Evolutionary conservation across 805 yeast genomes (phyloP), one percentile per base, ranked within the genome.

Genomic region (Ogataea populi-albae): DNA sequence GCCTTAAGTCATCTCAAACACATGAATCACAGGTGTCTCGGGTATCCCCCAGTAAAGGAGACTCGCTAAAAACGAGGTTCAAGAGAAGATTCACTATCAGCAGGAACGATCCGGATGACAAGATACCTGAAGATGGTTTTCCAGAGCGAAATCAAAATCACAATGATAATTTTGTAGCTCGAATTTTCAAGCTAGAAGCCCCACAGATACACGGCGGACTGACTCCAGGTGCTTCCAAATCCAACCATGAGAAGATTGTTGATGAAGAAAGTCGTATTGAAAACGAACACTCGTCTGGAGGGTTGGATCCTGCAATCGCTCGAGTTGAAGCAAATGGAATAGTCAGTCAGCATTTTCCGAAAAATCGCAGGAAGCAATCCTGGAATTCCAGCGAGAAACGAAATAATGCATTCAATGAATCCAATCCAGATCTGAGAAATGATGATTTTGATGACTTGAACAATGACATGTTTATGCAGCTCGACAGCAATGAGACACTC

Each of bases 291-390:
- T 78, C 73, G 38, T 49, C 73, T 65, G 61, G 59, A 12, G 62
- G 60, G 17, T 43, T 77, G 30, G 66, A 68, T 30, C 64, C 68
- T 24, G 68, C 61, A 3, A 58, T 63, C 21, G 57, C 73, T 21
- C 65, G 66, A 18, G 63, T 66, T 23, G 81, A 79, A 43, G 86
- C 86, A 1, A 65, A 67, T 34, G 69, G 70, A 20, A 62, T 80
- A 38, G 71, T 80, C 5, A 61, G 67, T 17, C 66, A 69, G 5
- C 83, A 78, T 53, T 64, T 67, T 10, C 31, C 35, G 5, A 27
- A 27, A 61, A 67, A 6, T 55, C 55, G 37, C 22, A 39, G 34
- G 14, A 32, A 23, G 17, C 31, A 39, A 43, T 16, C 44, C 19
- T 30, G 36, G 48, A 17, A 45, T 47, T 15, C 37, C 26, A 34